Percentiles rank a stretch among this genome's conserved stretches.
phyloP scores from a whole-genome alignment of 257 asterid species.

The Anisodus acutangulus region DNA sequence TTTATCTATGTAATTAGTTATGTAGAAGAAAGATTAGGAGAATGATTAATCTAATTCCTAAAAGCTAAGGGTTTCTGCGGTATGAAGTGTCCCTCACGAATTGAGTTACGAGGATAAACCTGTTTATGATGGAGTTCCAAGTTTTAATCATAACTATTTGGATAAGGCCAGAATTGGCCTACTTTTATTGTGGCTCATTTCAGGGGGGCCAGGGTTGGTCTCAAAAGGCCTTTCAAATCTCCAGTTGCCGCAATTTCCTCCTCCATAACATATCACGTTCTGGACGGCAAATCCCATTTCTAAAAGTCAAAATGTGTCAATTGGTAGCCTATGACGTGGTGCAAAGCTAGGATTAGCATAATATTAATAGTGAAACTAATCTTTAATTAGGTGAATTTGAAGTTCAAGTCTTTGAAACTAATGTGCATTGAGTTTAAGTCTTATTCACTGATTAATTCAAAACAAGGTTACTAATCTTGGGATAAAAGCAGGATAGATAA shows the following conservation, averaged over 20 bases:
- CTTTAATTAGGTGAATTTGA: not conserved
- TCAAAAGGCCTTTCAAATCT: not conserved
- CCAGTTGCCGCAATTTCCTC: not conserved
- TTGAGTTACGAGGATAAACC: not conserved
- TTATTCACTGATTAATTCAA: not conserved
- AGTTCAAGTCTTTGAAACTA: not conserved
- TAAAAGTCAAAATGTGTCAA: not conserved
- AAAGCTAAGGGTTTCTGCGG: not conserved
- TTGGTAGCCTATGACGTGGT: not conserved
- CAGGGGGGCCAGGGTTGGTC: not conserved
- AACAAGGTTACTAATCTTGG: too few species aligned
- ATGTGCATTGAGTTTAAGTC: not conserved
- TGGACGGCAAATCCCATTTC: constrained; percentile 10
- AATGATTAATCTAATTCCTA: not conserved
- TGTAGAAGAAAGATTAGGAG: constrained; percentile 22
- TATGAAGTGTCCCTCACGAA: constrained; percentile 19
- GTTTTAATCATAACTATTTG: not conserved
- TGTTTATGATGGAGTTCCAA: not conserved
- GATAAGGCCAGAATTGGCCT: not conserved
- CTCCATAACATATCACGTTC: not conserved
- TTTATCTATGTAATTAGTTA: not conserved
- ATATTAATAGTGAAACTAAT: not conserved
- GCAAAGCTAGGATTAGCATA: not conserved
- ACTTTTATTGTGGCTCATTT: constrained; percentile 16
- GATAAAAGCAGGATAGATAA: too few species aligned